Evolutionary conservation across 352 stramenopile species (phyloP).

Genomic region (Globisporangium spiculum): DNA sequence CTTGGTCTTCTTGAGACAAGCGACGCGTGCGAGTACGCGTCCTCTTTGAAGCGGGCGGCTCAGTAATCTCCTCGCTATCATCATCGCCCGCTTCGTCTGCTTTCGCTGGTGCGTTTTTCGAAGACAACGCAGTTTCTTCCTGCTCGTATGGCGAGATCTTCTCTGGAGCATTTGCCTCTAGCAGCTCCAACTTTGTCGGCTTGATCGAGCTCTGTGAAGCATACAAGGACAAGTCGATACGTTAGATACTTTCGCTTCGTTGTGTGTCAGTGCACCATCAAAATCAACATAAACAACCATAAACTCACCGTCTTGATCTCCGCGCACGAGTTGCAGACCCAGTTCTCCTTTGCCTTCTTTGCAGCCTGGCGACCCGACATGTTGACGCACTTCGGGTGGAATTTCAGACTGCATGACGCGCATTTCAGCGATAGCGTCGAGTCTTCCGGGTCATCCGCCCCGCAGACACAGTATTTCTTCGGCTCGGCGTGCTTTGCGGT

Average conservation of each 20-base stretch:
- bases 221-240: neutral
- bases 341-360: slow-evolving; percentile 51
- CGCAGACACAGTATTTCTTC: slow-evolving; percentile 47
- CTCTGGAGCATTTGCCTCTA: neutral
- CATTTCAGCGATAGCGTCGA: slow-evolving; percentile 54
- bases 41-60: slow-evolving; percentile 2
- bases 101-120: neutral
- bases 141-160: neutral
- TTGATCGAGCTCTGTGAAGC: slow-evolving; percentile 11
- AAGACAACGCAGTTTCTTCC: neutral
- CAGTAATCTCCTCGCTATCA: neutral
- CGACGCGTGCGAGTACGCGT: slow-evolving; percentile 5
- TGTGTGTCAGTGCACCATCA: neutral
- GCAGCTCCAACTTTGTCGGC: slow-evolving; percentile 6
- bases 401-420: slow-evolving; percentile 56
- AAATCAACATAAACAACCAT: neutral
- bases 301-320: slow-evolving; percentile 23
- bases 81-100: neutral
- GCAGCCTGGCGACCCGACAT: slow-evolving; percentile 68
- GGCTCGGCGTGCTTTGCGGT: slow-evolving; percentile 36
- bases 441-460: slow-evolving; percentile 41
- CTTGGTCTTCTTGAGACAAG: neutral
- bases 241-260: neutral
- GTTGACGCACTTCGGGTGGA: slow-evolving; percentile 79
- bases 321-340: slow-evolving; percentile 34